These are phyloP conservation scores for Rhododendron molle DNA, from an alignment of 148 eudicot species.

Conservation along the genomic window DNA sequence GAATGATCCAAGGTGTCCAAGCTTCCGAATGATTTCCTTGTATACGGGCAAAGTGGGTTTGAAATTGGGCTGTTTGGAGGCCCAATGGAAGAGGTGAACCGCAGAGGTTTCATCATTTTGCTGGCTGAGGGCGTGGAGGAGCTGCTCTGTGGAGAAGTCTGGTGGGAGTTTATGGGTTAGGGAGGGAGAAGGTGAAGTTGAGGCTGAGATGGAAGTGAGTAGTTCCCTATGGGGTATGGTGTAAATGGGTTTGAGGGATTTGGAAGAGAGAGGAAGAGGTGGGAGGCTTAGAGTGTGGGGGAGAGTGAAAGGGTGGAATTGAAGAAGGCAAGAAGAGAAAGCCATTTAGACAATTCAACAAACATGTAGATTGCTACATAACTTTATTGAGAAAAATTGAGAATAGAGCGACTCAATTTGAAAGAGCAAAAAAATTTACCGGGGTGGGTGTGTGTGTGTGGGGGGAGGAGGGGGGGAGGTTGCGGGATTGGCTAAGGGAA, in stretches of 20 bases:
- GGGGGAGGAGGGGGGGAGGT: too few species aligned
- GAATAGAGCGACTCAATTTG: too few species aligned
- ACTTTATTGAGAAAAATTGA: too few species aligned
- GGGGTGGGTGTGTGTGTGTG: too few species aligned
- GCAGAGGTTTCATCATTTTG: slow-evolving; percentile 64
- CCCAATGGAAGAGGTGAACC: slow-evolving; percentile 71
- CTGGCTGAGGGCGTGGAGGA: slow-evolving; percentile 50
- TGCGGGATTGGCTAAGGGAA: too few species aligned
- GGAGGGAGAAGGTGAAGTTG: slow-evolving; percentile 4
- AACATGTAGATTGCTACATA: slow-evolving; percentile 8
- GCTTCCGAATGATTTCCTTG: slow-evolving; percentile 63
- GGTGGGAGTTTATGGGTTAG: slow-evolving; percentile 34
- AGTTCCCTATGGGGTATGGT: slow-evolving; percentile 12
- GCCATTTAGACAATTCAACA: slow-evolving; percentile 52
- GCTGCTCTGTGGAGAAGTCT: slow-evolving; percentile 54
- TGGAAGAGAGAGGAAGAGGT: slow-evolving; percentile 16
- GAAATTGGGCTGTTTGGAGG: slow-evolving; percentile 73
- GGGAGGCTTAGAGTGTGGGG: slow-evolving; percentile 20
- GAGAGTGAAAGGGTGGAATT: slow-evolving; percentile 25
- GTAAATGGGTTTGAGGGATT: slow-evolving; percentile 18
- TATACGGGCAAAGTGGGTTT: slow-evolving; percentile 57
- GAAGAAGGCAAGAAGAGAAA: slow-evolving; percentile 34
- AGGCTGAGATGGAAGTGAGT: slow-evolving; percentile 25
- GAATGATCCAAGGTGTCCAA: slow-evolving; percentile 64
- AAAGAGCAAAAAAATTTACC: too few species aligned